Evolutionary conservation across 2,329 filamentous ascomycete species (phyloP), one percentile per base, ranked within the genome.

Genomic region (Coniella lustricola): DNA sequence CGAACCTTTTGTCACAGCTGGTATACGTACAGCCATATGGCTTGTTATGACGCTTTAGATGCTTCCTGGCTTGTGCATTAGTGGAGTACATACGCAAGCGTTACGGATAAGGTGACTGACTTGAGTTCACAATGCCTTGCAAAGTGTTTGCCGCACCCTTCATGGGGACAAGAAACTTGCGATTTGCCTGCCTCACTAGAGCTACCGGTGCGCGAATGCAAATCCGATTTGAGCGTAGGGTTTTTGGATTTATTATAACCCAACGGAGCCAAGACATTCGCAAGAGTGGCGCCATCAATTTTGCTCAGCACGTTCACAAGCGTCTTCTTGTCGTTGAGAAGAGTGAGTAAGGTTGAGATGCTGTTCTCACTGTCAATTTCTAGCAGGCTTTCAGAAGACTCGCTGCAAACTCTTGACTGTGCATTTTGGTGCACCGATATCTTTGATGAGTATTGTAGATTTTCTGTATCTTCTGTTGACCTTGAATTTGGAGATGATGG

Each of bases 1-100:
- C 90, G 56, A 95, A 95, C 0, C 62, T 72, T 60, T 88, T 90
- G 42, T 67, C 64, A 59, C 90, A 95, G 25, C 69, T 66, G 8
- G 72, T 65, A 54, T 82, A 86, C 0, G 89, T 95, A 64, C 90
- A 96, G 12, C 82, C 82, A 54, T 91, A 95, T 0, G 89, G 90
- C 55, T 81, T 82, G 7, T 79, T 75, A 62, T 96, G 90, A 1
- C 90, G 81, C 61, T 89, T 91, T 63, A 79, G 72, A 62, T 95
- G 90, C 64, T 96, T 96, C 55, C 87, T 91, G 50, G 22, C 10
- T 21, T 14, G 12, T 13, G 16, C 22, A 35, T 68, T 52, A 61
- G 63, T 43, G 48, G 40, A 13, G 12, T 37, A 17, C 21, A 35
- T 7, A 25, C 46, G 10, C 10, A 18, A 38, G 33, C n/a, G n/a